A percentile compares a stretch with the other conserved stretches of the same genome.
These are phyloP conservation scores for Canna indica DNA, from an alignment of 176 grass and related monocot genomes.

Conservation along the genomic window DNA sequence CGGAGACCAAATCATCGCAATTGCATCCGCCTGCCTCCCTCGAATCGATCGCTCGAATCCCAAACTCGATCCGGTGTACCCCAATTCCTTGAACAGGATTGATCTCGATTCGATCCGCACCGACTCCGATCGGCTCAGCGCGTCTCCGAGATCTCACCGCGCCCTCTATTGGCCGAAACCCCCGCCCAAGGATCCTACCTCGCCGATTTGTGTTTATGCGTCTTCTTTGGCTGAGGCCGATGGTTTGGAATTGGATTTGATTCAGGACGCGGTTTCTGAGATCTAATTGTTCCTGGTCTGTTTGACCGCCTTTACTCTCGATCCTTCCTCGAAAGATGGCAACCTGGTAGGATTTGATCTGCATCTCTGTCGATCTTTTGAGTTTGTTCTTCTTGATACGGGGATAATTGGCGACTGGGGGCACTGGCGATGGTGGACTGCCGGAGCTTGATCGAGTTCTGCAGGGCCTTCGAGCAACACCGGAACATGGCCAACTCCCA, in stretches of 20 bases:
- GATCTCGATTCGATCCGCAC: neutral
- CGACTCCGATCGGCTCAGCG: neutral
- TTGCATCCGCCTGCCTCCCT: neutral
- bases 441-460: slow-evolving; percentile 97
- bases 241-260: neutral
- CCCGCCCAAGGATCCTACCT: too few relatives aligned
- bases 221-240: neutral
- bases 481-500: slow-evolving; percentile 24
- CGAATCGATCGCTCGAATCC: neutral
- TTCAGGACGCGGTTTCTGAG: neutral
- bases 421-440: slow-evolving; percentile 93
- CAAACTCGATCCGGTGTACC: neutral
- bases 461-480: slow-evolving; percentile 87
- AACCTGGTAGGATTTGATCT: neutral
- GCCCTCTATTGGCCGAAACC: neutral
- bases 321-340: neutral
- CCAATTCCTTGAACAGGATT: neutral
- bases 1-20: neutral
- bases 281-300: neutral
- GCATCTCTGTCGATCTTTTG: neutral
- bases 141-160: neutral
- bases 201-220: neutral
- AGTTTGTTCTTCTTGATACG: neutral
- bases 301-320: neutral
- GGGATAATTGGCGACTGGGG: neutral